phyloP scores from a whole-genome alignment of 257 asterid species.

The Ocimum tenuiflorum region DNA sequence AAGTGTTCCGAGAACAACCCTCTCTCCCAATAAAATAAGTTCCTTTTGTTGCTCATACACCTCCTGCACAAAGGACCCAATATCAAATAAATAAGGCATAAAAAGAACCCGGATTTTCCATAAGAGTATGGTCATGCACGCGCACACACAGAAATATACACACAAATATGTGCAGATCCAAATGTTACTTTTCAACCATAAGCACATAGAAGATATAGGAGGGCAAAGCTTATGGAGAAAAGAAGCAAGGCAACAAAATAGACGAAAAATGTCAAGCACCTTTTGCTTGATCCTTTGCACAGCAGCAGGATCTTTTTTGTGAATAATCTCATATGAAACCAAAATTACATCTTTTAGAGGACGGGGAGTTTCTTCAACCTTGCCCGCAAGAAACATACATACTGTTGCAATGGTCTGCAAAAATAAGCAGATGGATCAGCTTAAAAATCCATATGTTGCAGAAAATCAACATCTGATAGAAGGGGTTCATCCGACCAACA shows the following conservation, averaged over 20 bases:
- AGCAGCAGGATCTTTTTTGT: conserved; percentile 62
- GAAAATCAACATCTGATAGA: background rate
- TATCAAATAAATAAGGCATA: conserved; percentile 10
- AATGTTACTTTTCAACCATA: too few species aligned
- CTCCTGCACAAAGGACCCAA: conserved; percentile 52
- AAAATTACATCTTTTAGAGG: conserved; percentile 84
- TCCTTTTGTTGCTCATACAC: conserved; percentile 90
- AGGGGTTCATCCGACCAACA: background rate
- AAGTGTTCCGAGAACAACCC: conserved; percentile 84
- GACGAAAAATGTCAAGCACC: too few species aligned
- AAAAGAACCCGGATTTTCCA: background rate
- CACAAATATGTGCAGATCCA: too few species aligned
- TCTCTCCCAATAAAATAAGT: conserved; percentile 70
- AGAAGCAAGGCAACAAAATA: too few species aligned
- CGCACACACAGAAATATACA: background rate
- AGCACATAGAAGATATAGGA: too few species aligned
- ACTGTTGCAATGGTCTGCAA: conserved; percentile 83
- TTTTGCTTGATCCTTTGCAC: conserved; percentile 80
- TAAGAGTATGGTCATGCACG: background rate
- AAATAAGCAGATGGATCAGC: conserved; percentile 14
- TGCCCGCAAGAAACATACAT: conserved; percentile 99
- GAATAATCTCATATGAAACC: conserved; percentile 81
- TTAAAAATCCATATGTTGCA: background rate
- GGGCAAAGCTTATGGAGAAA: too few species aligned
- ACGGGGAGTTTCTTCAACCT: conserved; percentile 99